Evolutionary conservation across 2,329 filamentous ascomycete genomes (phyloP), one percentile per base, ranked within the genome.

Genomic region (Neurospora sp.): DNA sequence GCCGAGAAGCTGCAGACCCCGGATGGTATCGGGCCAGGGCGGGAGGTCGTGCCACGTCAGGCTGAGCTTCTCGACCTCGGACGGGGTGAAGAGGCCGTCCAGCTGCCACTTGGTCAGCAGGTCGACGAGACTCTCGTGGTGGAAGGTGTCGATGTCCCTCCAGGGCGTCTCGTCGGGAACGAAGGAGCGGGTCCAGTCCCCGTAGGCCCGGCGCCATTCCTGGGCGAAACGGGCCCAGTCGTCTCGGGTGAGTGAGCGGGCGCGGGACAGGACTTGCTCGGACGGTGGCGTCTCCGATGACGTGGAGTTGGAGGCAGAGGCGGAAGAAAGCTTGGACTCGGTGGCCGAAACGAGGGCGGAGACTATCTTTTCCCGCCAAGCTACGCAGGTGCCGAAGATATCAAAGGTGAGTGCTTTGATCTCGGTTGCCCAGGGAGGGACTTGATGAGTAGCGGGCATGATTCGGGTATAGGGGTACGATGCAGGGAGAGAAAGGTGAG

Each of bases 361-460:
- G 15, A 84, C 86, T 23, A 96, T 87, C 1, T 88, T 87, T 46
- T 82, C 83, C 70, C 91, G 89, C 91, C 92, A 95, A 82, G 95
- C 86, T 66, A 96, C 92, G 72, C 90, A 88, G 1, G 92, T 96
- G 74, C 91, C 91, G 78, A 94, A 93, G 75, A 93, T 86, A 80
- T 93, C 91, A 76, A 92, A 93, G 69, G 89, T 84, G 40, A 93
- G 82, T 8, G 86, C 90, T 73, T 88, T 87, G 72, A 87, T 75
- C 37, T 76, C 52, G 6, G 52, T 33, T 62, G 36, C 37, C 69
- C 65, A 38, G 46, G 15, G 37, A 39, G 52, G 52, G 23, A 12
- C 3, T 33, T 62, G 52, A 17, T 36, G 52, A 33, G 23, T 36
- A 33, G 52, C 52, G 33, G 71, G 57, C 71, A 73, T 73, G 19